These are phyloP conservation scores for Lichtheimia corymbifera DNA, from an alignment of 371 early-diverging fungal genomes.

Conservation along the genomic window DNA sequence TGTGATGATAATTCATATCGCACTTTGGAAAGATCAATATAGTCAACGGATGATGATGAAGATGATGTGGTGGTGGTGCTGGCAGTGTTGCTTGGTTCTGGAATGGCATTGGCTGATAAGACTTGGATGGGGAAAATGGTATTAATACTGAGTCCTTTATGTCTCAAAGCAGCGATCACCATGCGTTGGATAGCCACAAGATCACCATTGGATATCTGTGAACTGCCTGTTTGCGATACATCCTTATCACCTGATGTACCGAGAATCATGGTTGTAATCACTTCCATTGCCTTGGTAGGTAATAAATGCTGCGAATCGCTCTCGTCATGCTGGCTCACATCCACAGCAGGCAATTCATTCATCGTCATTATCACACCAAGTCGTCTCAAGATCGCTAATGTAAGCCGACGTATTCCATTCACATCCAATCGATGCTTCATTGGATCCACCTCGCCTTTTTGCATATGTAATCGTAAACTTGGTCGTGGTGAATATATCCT, in stretches of 20 bases:
- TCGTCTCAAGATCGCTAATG: constrained; percentile 33
- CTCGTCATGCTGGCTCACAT: constrained; percentile 24
- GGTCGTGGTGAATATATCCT: constrained; percentile 4
- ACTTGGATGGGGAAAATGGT: constrained; percentile 4
- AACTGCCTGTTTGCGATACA: constrained; percentile 41
- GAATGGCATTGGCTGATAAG: constrained; percentile 6
- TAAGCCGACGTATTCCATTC: constrained; percentile 28
- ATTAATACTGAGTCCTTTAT: constrained; percentile 37
- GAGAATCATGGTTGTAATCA: constrained; percentile 46
- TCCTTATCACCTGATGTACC: constrained; percentile 53
- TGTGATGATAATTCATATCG: constrained; percentile 36
- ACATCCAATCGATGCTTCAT: constrained; percentile 44
- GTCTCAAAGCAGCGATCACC: constrained; percentile 37
- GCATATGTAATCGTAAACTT: constrained; percentile 14
- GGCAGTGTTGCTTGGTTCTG: background rate
- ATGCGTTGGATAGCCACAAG: constrained; percentile 42
- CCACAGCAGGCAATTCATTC: constrained; percentile 36
- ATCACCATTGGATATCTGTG: constrained; percentile 51
- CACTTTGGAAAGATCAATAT: constrained; percentile 27
- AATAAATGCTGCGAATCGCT: constrained; percentile 42
- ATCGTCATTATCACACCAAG: constrained; percentile 31
- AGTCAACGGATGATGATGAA: background rate
- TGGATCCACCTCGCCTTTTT: constrained; percentile 31
- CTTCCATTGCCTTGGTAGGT: constrained; percentile 44
- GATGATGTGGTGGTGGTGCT: background rate